phyloP scores from a whole-genome alignment of 176 grass and related monocot genomes.

The Aegilops speltoides region DNA sequence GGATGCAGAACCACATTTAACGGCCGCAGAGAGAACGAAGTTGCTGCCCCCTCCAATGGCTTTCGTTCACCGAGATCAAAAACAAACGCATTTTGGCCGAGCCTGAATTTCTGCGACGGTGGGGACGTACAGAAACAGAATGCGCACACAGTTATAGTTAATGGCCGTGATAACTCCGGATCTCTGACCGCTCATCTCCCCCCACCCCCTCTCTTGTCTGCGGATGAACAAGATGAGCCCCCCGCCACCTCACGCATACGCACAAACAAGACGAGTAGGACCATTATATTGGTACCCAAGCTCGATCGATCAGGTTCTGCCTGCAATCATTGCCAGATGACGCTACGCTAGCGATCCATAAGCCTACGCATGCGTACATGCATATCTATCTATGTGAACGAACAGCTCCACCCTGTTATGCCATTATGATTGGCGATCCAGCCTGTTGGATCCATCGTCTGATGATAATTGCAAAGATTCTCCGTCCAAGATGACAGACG shows the following conservation, averaged over 20 bases:
- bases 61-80: background rate
- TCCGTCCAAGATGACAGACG: background rate
- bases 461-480: slow-evolving; percentile 5
- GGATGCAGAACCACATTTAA: background rate
- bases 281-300: background rate
- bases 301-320: slow-evolving; percentile 11
- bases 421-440: slow-evolving; percentile 16
- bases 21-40: background rate
- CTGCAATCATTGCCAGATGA: slow-evolving; percentile 36
- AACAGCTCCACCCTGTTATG: background rate
- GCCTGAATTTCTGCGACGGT: background rate
- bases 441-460: slow-evolving; percentile 29
- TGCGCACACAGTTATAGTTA: background rate
- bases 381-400: background rate
- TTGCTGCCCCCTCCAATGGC: background rate
- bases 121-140: background rate
- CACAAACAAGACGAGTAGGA: background rate
- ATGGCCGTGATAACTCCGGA: background rate
- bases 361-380: background rate
- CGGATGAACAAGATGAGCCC: background rate
- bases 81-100: background rate
- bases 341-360: background rate
- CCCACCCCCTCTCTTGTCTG: background rate
- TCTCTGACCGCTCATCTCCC: background rate
- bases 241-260: background rate